These are phyloP conservation scores for Agaricus subrufescens DNA, from an alignment of 768 basidiomycete species.

Conservation along the genomic window DNA sequence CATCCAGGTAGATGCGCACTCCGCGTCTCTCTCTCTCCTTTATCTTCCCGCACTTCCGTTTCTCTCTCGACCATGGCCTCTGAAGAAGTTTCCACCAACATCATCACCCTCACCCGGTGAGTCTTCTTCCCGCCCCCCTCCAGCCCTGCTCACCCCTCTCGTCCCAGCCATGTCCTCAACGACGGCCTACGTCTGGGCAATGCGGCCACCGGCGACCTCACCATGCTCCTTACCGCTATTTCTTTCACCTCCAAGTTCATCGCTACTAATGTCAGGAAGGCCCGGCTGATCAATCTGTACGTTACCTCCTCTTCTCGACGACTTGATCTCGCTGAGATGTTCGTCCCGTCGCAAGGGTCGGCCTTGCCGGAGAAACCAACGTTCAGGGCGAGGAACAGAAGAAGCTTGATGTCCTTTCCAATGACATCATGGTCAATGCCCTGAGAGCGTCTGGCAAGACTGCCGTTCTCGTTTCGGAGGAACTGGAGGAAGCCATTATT, in stretches of 20 bases:
- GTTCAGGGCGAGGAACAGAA: slow-evolving; percentile 99
- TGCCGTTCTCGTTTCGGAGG: slow-evolving; percentile 95
- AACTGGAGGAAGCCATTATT: slow-evolving; percentile 88
- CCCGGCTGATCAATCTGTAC: slow-evolving; percentile 94
- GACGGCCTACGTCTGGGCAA: slow-evolving; percentile 82
- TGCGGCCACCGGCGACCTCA: slow-evolving; percentile 88
- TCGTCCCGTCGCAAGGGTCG: slow-evolving; percentile 56
- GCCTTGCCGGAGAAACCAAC: slow-evolving; percentile 94
- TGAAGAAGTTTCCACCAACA: slow-evolving; percentile 76
- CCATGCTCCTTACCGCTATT: slow-evolving; percentile 91
- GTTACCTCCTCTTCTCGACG: slow-evolving; percentile 22
- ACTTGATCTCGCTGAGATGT: background rate
- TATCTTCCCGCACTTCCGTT: background rate
- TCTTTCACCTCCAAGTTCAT: slow-evolving; percentile 97
- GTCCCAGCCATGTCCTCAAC: slow-evolving; percentile 63
- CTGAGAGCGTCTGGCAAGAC: slow-evolving; percentile 95
- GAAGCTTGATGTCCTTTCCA: slow-evolving; percentile 95
- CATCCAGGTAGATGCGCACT: background rate
- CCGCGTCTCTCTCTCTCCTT: slow-evolving; percentile 1
- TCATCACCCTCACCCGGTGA: slow-evolving; percentile 91
- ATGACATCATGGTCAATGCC: slow-evolving; percentile 99
- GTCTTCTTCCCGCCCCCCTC: slow-evolving; percentile 15
- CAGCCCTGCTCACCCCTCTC: slow-evolving; percentile 9
- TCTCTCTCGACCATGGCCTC: slow-evolving; percentile 31
- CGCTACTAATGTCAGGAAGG: slow-evolving; percentile 95